A percentile compares a stretch with the other conserved stretches of the same genome.
Evolutionary conservation across 2,329 filamentous ascomycete genomes (phyloP).

Genomic region (Aspergillus sp.): DNA sequence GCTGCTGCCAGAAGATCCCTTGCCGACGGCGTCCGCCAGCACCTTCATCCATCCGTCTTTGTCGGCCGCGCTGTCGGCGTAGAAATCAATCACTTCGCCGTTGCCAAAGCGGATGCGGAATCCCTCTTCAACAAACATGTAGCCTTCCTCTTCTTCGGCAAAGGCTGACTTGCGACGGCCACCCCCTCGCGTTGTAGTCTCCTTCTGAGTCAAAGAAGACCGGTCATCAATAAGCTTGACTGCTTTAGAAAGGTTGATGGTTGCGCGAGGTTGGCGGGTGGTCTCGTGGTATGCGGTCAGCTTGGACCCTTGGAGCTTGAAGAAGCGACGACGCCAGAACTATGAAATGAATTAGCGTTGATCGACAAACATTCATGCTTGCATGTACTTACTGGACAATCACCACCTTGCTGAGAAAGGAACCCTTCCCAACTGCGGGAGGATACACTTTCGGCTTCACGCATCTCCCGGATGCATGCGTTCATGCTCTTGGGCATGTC

Average conservation of each 20-base stretch:
- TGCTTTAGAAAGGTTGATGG: conserved; percentile 93
- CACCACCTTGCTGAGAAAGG: conserved; percentile 93
- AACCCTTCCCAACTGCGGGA: conserved; percentile 81
- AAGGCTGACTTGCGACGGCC: conserved; percentile 90
- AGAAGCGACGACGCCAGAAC: conserved; percentile 98
- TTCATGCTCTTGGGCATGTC: conserved; percentile 99
- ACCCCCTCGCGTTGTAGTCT: conserved; percentile 73
- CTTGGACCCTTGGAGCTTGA: conserved; percentile 87
- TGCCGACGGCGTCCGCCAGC: conserved; percentile 69
- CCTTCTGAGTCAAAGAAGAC: conserved; percentile 76
- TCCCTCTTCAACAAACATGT: conserved; percentile 99
- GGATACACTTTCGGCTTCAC: conserved; percentile 79
- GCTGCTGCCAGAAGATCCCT: conserved; percentile 49
- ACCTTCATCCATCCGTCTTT: conserved; percentile 96
- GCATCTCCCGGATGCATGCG: conserved; percentile 88
- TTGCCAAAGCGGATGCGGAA: conserved; percentile 99
- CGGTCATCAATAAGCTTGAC: conserved; percentile 92
- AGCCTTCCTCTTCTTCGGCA: conserved; percentile 96
- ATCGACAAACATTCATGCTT: neutral
- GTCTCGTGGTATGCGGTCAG: conserved; percentile 95
- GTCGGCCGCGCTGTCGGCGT: conserved; percentile 81
- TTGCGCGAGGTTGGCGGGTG: conserved; percentile 90
- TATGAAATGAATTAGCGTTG: conserved; percentile 40
- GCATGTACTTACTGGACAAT: conserved; percentile 78
- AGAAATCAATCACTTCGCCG: conserved; percentile 97